Evolutionary conservation across 331 rosid species (phyloP).

Genomic region (Prunus yedoensis): DNA sequence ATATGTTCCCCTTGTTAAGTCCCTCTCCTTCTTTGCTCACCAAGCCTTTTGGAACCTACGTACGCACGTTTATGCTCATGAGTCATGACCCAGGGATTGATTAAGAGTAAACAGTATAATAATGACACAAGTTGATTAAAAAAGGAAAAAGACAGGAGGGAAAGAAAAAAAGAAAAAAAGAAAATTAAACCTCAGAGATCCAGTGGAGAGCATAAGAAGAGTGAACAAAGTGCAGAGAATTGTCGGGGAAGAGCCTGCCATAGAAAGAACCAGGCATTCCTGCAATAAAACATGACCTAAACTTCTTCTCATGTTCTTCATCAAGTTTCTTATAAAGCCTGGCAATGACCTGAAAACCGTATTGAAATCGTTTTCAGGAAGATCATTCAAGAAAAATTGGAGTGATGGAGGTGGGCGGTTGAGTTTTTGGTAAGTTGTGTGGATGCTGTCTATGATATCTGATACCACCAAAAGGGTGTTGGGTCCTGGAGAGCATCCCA

Average conservation of each 20-base stretch:
- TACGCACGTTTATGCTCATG: too few relatives aligned
- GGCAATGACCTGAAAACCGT: constrained; percentile 36
- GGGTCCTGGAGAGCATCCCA: constrained; percentile 57
- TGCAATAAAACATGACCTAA: constrained; percentile 35
- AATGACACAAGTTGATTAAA: too few relatives aligned
- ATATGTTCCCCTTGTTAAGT: too few relatives aligned
- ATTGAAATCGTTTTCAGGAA: constrained; percentile 48
- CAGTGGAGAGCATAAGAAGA: constrained; percentile 26
- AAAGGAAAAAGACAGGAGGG: too few relatives aligned
- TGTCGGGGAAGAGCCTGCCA: constrained; percentile 47
- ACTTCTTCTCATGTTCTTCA: constrained; percentile 14
- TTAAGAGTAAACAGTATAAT: too few relatives aligned
- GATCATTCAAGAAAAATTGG: constrained; percentile 39
- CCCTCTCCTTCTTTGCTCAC: constrained; percentile 5
- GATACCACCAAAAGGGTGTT: constrained; percentile 34
- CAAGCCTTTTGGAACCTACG: constrained; percentile 7
- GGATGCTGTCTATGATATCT: background rate
- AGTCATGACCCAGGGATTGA: too few relatives aligned
- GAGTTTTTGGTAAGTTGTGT: background rate
- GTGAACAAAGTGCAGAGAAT: constrained; percentile 40
- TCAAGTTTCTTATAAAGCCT: constrained; percentile 21
- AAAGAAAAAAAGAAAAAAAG: too few relatives aligned
- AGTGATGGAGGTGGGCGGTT: constrained; percentile 8
- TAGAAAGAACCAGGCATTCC: constrained; percentile 51
- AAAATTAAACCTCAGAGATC: background rate